Conservation (phyloP, 2,329 filamentous ascomycete genomes). For the Apiospora malaysiana region DNA sequence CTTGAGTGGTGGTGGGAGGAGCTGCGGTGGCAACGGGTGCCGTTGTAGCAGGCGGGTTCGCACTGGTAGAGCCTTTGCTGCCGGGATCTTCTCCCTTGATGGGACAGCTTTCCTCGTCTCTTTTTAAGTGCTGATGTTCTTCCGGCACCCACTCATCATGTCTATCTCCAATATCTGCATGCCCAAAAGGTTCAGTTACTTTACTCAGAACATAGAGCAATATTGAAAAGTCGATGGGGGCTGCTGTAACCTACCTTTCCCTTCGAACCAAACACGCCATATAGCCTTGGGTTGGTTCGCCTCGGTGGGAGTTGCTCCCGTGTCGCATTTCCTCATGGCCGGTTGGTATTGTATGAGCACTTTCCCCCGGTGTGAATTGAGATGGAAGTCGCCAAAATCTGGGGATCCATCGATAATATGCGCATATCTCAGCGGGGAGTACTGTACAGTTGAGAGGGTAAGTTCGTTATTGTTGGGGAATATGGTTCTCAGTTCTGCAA, state of each 20-base stretch:
- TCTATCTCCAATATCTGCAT: constrained; percentile 11
- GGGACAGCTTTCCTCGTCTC: not conserved
- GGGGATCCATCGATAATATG: too few relatives aligned
- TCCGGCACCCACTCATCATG: not conserved
- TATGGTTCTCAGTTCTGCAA: not conserved
- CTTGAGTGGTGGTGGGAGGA: not conserved
- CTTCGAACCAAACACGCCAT: constrained; percentile 17
- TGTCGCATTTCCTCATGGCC: too few relatives aligned
- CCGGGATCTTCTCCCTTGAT: not conserved
- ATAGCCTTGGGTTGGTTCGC: not conserved
- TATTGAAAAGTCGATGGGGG: too few relatives aligned
- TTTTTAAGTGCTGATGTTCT: not conserved
- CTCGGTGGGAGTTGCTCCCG: too few relatives aligned
- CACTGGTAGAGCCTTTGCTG: not conserved
- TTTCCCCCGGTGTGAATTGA: constrained; percentile 7
- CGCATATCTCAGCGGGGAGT: too few relatives aligned
- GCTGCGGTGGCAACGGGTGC: not conserved
- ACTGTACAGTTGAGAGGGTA: not conserved
- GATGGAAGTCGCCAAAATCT: not conserved
- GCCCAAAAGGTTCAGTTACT: too few relatives aligned
- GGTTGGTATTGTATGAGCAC: constrained; percentile 12
- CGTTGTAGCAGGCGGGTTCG: not conserved
- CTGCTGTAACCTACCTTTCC: not conserved
- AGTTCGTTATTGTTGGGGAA: not conserved
- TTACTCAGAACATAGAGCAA: too few relatives aligned